Conservation (phyloP, 805 yeast species). For the Yamadazyma scolyti region DNA sequence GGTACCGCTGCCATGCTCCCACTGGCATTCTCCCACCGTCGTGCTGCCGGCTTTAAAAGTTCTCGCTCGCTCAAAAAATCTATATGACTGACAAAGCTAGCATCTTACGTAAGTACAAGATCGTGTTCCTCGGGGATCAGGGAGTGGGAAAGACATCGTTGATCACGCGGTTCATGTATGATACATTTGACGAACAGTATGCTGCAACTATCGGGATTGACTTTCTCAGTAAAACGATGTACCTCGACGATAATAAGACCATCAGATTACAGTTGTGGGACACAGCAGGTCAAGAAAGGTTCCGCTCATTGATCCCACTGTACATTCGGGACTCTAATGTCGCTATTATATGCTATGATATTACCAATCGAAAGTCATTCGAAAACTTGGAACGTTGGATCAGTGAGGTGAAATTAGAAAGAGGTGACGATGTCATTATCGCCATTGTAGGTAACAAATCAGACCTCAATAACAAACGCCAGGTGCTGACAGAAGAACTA, state of each 20-base stretch:
- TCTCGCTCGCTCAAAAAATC: conserved; percentile 3
- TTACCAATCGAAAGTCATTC: conserved; percentile 81
- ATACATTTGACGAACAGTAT: conserved; percentile 93
- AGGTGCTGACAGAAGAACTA: conserved; percentile 81
- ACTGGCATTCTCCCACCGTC: too few species aligned
- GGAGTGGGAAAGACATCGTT: conserved; percentile 96
- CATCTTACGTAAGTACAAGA: conserved; percentile 67
- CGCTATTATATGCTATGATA: conserved; percentile 95
- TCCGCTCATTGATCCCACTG: conserved; percentile 90
- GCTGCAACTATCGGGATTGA: conserved; percentile 97
- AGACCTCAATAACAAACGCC: conserved; percentile 76
- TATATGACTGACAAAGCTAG: conserved; percentile 26
- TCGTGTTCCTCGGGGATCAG: conserved; percentile 96
- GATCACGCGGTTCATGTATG: conserved; percentile 97
- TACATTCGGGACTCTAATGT: conserved; percentile 95
- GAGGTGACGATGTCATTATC: conserved; percentile 86
- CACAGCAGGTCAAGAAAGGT: conserved; percentile 96
- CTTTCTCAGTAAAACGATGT: conserved; percentile 91
- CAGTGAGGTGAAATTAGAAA: conserved; percentile 88
- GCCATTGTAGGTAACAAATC: conserved; percentile 91
- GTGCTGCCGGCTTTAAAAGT: too few species aligned
- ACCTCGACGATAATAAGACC: conserved; percentile 86
- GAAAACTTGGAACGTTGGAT: conserved; percentile 87
- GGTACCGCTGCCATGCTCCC: too few species aligned
- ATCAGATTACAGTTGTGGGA: conserved; percentile 96